Percentiles rank a stretch among this genome's conserved stretches.
Evolutionary conservation across 192 early-diverging fungal genomes (phyloP).

Genomic region (Coemansia sp.): DNA sequence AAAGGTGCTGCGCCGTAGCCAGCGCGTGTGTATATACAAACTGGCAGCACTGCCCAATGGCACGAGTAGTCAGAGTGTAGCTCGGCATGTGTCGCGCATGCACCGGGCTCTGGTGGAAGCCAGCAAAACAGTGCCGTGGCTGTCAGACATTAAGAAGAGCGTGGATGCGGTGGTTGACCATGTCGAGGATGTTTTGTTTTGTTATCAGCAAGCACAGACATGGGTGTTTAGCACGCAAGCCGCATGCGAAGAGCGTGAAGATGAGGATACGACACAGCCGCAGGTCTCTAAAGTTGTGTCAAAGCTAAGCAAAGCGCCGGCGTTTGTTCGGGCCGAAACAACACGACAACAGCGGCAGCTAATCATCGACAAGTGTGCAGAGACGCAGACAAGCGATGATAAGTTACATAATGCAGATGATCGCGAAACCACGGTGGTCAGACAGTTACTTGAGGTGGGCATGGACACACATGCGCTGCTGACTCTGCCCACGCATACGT

Average conservation of each 20-base stretch:
- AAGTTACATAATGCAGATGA: background rate
- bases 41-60: constrained; percentile 23
- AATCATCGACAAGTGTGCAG: constrained; percentile 4
- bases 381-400: background rate
- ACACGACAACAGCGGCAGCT: constrained; percentile 8
- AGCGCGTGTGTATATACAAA: constrained; percentile 16
- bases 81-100: background rate
- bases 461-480: constrained; percentile 25
- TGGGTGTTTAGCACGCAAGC: constrained; percentile 18
- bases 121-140: constrained; percentile 28
- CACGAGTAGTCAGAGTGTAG: constrained; percentile 11
- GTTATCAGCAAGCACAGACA: constrained; percentile 17
- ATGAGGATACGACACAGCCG: background rate
- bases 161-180: constrained; percentile 12
- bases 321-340: constrained; percentile 22
- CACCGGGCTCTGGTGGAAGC: constrained; percentile 20
- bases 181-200: constrained; percentile 23
- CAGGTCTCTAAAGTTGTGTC: constrained; percentile 8
- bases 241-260: background rate
- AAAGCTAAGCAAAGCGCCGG: constrained; percentile 15
- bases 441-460: constrained; percentile 12
- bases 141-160: constrained; percentile 1
- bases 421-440: constrained; percentile 11
- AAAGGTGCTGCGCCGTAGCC: constrained; percentile 6
- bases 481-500: constrained; percentile 25